phyloP scores from a whole-genome alignment of 164 flowering plant genomes.

The Vitis rotundifolia region DNA sequence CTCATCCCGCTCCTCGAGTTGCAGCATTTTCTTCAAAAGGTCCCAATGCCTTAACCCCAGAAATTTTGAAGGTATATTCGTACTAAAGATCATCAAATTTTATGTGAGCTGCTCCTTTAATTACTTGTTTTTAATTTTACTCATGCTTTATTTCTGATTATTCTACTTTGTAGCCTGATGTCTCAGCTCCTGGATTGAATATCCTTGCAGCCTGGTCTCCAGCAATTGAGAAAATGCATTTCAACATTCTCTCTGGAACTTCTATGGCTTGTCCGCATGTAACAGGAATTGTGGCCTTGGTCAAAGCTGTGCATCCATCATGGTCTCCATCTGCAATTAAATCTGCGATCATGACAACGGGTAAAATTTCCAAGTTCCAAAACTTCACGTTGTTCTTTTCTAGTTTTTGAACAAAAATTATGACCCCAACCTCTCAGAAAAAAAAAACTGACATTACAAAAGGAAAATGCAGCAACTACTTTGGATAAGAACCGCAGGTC shows the following conservation, averaged over 20 bases:
- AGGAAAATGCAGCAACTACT: conserved; percentile 51
- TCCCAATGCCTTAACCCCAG: conserved; percentile 68
- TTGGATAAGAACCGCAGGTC: conserved; percentile 46
- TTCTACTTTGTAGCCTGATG: conserved; percentile 60
- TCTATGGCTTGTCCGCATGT: conserved; percentile 93
- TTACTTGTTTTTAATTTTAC: not conserved
- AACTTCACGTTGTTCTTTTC: not conserved
- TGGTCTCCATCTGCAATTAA: conserved; percentile 90
- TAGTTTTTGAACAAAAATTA: not conserved
- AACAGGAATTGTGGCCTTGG: conserved; percentile 66
- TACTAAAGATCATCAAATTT: not conserved
- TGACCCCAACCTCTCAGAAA: not conserved
- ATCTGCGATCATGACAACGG: conserved; percentile 87
- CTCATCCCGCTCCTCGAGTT: conserved; percentile 68
- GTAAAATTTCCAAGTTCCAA: conserved; percentile 33
- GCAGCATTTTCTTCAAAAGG: conserved; percentile 82
- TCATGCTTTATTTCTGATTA: not conserved
- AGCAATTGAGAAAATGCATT: conserved; percentile 49
- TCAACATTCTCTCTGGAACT: conserved; percentile 81
- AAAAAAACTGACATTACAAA: conserved; percentile 17
- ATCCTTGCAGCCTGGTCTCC: conserved; percentile 92
- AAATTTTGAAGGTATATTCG: conserved; percentile 66
- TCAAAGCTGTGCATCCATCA: conserved; percentile 65
- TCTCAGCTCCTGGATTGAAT: conserved; percentile 82
- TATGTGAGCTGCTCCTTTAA: not conserved